Conservation (phyloP, 78 protist species). For the Salpingoeca rosetta region DNA sequence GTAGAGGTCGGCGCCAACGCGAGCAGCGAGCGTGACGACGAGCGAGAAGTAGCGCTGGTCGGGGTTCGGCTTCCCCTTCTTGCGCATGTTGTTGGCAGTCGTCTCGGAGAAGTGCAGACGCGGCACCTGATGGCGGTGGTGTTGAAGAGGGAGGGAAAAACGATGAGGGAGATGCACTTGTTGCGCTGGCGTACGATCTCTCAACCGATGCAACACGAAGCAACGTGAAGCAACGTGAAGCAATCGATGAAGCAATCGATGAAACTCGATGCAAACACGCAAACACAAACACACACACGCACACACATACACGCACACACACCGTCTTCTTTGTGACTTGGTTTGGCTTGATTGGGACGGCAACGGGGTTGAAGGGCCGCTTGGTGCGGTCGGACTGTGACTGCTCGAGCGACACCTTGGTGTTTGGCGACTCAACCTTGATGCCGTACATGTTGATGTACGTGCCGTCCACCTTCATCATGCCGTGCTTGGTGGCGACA, state of each 20-base stretch:
- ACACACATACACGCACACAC: background rate
- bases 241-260: too few relatives aligned
- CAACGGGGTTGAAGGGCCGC: background rate
- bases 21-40: background rate
- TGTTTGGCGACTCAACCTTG: background rate
- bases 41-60: background rate
- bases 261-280: background rate
- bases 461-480: background rate
- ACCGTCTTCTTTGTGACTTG: background rate
- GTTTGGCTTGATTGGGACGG: background rate
- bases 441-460: background rate
- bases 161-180: too few relatives aligned
- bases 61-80: background rate
- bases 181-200: too few relatives aligned
- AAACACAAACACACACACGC: background rate
- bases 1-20: background rate
- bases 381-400: background rate
- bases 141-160: too few relatives aligned
- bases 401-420: background rate
- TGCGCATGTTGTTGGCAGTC: background rate
- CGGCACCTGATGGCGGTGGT: too few relatives aligned
- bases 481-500: background rate
- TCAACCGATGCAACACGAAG: too few relatives aligned
- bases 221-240: too few relatives aligned
- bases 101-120: background rate